Base-by-base conservation (phyloP, 257 asterid genomes). In the Catharanthus roseus region DNA sequence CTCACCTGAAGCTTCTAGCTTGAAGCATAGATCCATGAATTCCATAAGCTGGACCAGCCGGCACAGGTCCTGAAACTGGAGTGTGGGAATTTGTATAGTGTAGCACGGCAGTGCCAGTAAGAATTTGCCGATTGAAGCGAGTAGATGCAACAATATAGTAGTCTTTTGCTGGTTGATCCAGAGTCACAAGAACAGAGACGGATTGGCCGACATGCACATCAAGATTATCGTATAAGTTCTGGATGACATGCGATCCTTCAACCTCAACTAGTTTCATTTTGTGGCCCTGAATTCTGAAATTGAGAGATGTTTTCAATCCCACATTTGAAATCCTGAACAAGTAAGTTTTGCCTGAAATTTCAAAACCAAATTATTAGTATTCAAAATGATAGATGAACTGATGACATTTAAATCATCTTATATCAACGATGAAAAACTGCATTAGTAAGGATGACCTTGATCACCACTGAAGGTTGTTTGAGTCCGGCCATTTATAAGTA, bases 151-250 rank as follows among this genome's bases (percentile, higher is more conserved):
- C 98, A 12, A 95, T 77, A 60, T 89, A 88, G 77, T 91, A 89
- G 78, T 88, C 97, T 75, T 84, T 88, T 0, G 97, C 85, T 36
- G 90, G 44, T 75, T 91, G 99, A 67, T 92, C 83, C 72, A 91
- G 79, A n/a, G 93, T 86, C 70, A 95, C 91, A 1, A 95, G 91
- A 68, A 91, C 58, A 0, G 98, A 76, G 51, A 85, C 77, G 5
- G 99, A 86, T 77, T 91, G 99, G 36, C 99, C 98, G 10, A 85
- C 90, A 42, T 95, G 99, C 38, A 91, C 76, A 44, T 95, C 99
- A 42, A 95, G 83, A 74, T 91, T 88, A 71, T 82, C 86, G 21
- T 95, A 95, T 15, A 74, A 2, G 63, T 87, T 88, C 79, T 95
- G 99, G 72, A 91, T 79, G 63, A 90, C 96, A 51, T 95, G 89